These are phyloP conservation scores for Plasmodium vinckei DNA, from an alignment of 169 alveolate genomes.

Conservation along the genomic window DNA sequence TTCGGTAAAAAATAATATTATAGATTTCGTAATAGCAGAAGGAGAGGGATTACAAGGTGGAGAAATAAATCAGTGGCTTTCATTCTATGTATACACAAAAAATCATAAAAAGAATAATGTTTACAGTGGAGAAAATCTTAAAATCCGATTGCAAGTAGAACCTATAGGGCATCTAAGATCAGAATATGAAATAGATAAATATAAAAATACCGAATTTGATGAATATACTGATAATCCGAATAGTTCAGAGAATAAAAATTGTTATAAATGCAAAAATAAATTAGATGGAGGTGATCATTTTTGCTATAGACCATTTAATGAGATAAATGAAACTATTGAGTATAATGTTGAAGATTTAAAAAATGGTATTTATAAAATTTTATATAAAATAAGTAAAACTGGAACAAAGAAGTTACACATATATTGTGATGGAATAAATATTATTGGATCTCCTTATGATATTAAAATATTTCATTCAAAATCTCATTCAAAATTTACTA, in stretches of 20 bases:
- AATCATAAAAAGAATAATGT: slow-evolving; percentile 38
- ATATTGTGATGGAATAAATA: slow-evolving; percentile 66
- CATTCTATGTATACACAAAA: slow-evolving; percentile 78
- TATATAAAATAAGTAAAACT: slow-evolving; percentile 28
- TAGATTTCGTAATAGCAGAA: slow-evolving; percentile 78
- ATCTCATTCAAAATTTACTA: slow-evolving; percentile 41
- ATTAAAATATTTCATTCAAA: slow-evolving; percentile 8
- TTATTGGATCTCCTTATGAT: slow-evolving; percentile 72
- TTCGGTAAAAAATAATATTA: neutral
- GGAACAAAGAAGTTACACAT: slow-evolving; percentile 49
- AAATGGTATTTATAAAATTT: slow-evolving; percentile 49
- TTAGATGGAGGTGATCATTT: neutral
- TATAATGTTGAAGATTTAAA: slow-evolving; percentile 65
- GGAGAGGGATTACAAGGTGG: slow-evolving; percentile 85
- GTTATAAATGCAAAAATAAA: slow-evolving; percentile 13
- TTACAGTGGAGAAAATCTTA: slow-evolving; percentile 41
- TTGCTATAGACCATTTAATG: slow-evolving; percentile 41
- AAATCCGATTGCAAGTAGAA: slow-evolving; percentile 56
- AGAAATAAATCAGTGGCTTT: slow-evolving; percentile 82
- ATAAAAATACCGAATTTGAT: neutral
- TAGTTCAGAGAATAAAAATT: neutral
- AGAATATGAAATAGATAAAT: slow-evolving; percentile 13
- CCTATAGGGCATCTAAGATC: slow-evolving; percentile 43
- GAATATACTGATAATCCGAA: neutral
- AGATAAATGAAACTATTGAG: slow-evolving; percentile 29